Evolutionary conservation across 148 eudicot species (phyloP).

Genomic region (Silene latifolia): DNA sequence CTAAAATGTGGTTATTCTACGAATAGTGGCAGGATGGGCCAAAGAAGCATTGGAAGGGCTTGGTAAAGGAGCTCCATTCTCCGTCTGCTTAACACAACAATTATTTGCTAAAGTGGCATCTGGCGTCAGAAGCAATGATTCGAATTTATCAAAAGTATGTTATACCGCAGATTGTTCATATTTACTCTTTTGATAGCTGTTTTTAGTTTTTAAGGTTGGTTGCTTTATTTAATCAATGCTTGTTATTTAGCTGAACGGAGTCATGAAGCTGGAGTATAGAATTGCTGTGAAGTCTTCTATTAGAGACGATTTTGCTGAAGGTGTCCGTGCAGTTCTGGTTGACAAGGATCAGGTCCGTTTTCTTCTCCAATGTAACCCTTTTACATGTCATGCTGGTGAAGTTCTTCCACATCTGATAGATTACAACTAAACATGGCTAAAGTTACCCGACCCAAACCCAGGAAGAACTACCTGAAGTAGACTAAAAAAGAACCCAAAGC

Average conservation of each 20-base stretch:
- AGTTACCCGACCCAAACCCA: neutral
- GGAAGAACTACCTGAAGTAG: neutral
- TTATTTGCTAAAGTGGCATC: conserved; percentile 80
- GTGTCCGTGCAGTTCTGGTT: conserved; percentile 88
- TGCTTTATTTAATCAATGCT: conserved; percentile 8
- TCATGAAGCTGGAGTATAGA: conserved; percentile 90
- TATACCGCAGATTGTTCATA: neutral
- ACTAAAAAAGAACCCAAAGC: neutral
- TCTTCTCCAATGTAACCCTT: neutral
- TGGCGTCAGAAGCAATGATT: conserved; percentile 42
- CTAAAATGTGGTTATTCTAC: neutral
- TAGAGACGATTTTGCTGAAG: conserved; percentile 80
- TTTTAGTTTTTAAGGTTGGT: neutral
- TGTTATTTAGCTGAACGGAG: conserved; percentile 56
- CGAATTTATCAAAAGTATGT: conserved; percentile 60
- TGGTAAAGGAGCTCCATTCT: conserved; percentile 80
- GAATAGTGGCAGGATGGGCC: conserved; percentile 82
- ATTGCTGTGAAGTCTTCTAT: conserved; percentile 73
- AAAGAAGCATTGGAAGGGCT: conserved; percentile 76
- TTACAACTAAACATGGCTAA: neutral
- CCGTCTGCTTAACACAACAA: conserved; percentile 61
- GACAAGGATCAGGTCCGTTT: conserved; percentile 90
- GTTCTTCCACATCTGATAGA: neutral
- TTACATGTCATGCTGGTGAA: neutral
- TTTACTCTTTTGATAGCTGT: neutral